These are phyloP conservation scores for Protostelium mycophagum DNA, from an alignment of 78 protist genomes.

Conservation along the genomic window DNA sequence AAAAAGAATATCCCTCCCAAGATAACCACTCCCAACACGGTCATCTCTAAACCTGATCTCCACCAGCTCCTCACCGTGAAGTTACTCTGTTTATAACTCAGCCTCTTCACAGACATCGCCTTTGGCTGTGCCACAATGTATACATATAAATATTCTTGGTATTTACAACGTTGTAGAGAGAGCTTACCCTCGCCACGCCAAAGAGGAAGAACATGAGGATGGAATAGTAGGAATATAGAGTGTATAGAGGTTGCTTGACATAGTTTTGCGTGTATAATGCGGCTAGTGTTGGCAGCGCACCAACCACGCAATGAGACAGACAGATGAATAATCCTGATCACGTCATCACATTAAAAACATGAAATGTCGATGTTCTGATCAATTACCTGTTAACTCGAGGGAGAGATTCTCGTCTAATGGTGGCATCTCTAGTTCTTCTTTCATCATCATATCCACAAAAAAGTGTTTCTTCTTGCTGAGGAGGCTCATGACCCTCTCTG, in stretches of 20 bases:
- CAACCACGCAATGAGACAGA: background rate
- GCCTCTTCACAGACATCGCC: too few species aligned
- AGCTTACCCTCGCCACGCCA: background rate
- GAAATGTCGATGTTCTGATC: background rate
- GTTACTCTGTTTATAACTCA: too few species aligned
- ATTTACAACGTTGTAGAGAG: too few species aligned
- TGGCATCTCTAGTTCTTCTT: slow-evolving; percentile 37
- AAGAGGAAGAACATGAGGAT: background rate
- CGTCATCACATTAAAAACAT: background rate
- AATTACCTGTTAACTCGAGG: background rate
- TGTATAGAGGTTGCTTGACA: background rate
- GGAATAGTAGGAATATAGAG: background rate
- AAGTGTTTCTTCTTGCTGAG: slow-evolving; percentile 34
- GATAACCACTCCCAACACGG: too few species aligned
- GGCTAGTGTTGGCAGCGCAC: background rate
- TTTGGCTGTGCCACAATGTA: too few species aligned
- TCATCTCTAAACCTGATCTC: too few species aligned
- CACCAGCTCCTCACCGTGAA: too few species aligned
- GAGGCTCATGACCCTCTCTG: slow-evolving; percentile 19
- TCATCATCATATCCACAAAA: slow-evolving; percentile 54
- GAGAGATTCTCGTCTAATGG: slow-evolving; percentile 27
- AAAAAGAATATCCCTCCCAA: too few species aligned
- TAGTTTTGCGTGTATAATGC: background rate
- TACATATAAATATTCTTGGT: too few species aligned
- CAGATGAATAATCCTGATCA: too few species aligned